Evolutionary conservation across 2,329 filamentous ascomycete species (phyloP).

Genomic region (Aspergillus niger): DNA sequence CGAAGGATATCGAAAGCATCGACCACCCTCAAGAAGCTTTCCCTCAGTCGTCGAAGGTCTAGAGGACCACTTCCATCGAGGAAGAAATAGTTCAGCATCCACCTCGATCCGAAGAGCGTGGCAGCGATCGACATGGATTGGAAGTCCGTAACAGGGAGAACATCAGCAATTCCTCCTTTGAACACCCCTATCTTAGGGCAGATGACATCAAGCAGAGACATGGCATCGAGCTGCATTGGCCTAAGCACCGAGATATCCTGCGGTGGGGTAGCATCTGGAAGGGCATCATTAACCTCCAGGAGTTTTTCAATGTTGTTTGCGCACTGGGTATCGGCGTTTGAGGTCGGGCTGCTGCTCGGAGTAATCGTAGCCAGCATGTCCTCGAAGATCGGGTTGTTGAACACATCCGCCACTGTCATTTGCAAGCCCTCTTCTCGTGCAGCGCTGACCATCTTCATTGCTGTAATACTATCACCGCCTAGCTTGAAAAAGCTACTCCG

Average conservation of each 20-base stretch:
- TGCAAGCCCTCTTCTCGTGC: slow-evolving; percentile 43
- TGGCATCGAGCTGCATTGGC: slow-evolving; percentile 30
- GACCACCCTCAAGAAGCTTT: slow-evolving; percentile 55
- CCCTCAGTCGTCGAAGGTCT: slow-evolving; percentile 49
- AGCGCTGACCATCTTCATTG: slow-evolving; percentile 45
- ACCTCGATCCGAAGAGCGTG: slow-evolving; percentile 39
- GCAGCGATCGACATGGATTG: slow-evolving; percentile 41
- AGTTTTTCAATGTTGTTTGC: slow-evolving; percentile 15
- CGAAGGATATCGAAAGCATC: slow-evolving; percentile 64
- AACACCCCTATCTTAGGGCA: slow-evolving; percentile 55
- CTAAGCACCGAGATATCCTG: slow-evolving; percentile 29
- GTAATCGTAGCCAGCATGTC: slow-evolving; percentile 40
- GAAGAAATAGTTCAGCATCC: slow-evolving; percentile 58
- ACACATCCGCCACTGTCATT: slow-evolving; percentile 48
- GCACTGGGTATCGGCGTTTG: slow-evolving; percentile 24
- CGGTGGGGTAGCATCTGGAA: slow-evolving; percentile 4
- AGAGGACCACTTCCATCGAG: slow-evolving; percentile 54
- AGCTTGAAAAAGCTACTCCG: slow-evolving; percentile 48
- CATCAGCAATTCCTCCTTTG: slow-evolving; percentile 56
- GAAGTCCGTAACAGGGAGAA: slow-evolving; percentile 59
- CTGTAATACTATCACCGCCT: slow-evolving; percentile 45
- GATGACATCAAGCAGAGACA: slow-evolving; percentile 53
- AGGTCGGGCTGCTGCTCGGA: slow-evolving; percentile 22
- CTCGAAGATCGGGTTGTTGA: slow-evolving; percentile 44
- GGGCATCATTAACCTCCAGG: slow-evolving; percentile 4